Evolutionary conservation across 768 basidiomycete genomes (phyloP), one percentile per base, ranked within the genome.

Genomic region (Chalciporus pseudorubinellus): DNA sequence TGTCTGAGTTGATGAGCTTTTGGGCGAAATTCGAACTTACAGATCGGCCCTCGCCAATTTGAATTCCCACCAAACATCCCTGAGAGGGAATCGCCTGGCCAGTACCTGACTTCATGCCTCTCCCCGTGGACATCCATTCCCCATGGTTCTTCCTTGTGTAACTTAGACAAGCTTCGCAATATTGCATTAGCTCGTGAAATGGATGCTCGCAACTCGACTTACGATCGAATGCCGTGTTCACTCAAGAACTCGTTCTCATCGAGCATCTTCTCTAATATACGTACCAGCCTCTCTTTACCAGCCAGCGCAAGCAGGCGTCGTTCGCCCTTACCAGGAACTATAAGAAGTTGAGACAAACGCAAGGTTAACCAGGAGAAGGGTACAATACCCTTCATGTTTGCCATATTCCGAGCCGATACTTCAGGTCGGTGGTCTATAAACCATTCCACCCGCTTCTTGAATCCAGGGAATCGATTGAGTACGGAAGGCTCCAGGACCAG

Each of bases 21-120:
- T 16, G 29, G 9, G n/a, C 29, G 4, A 11, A 9, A 39, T 14
- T 1, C 31, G 38, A 9, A 55, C 82, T 71, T 59, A 89, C 88
- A 91, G 51, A 90, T 88, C 4, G 89, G 88, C n/a, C 93, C 93
- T 66, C 93, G 76, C 92, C 92, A 95, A 59, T 94, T 95, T n/a
- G 92, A 94, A 65, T 94, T 95, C n/a, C 92, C 92, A 46, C 94
- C 93, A 69, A 97, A 95, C 95, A 99, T 99, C 42, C 94, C 95
- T 11, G 92, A 94, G 60, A 81, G 83, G 2, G 95, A 98, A 67
- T 99, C 97, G 9, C 95, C 97, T 1, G 97, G 95, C 97, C 97
- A 98, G 71, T 98, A 99, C 29, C 82, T 81, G 26, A 98, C 92
- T 63, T 93, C 90, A 65, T 97, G 91, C 38, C 85, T 80, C 59